phyloP scores from a whole-genome alignment of 1,139 yeast species.

The Taiozyma sp. region DNA sequence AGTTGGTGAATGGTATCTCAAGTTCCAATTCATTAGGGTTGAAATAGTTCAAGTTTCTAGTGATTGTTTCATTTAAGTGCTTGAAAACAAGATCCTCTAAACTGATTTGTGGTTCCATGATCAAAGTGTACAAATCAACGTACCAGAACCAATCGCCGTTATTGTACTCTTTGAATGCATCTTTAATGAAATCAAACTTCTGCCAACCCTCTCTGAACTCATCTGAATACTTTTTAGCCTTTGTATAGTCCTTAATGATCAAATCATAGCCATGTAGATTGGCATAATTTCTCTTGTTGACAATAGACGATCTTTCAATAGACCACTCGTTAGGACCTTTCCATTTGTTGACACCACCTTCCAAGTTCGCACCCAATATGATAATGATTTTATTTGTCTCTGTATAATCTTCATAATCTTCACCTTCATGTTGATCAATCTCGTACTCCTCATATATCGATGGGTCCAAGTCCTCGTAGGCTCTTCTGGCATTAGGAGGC shows the following conservation, averaged over 20 bases:
- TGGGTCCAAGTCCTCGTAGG: conserved; percentile 12
- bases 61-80: conserved; percentile 21
- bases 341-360: conserved; percentile 31
- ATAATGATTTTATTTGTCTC: conserved; percentile 27
- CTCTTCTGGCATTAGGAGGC: conserved; percentile 18
- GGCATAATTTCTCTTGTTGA: conserved; percentile 30
- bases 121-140: conserved; percentile 29
- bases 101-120: conserved; percentile 31
- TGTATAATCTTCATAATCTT: conserved; percentile 6
- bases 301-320: conserved; percentile 29
- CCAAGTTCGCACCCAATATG: conserved; percentile 29
- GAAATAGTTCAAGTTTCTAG: conserved; percentile 27
- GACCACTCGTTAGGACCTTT: conserved; percentile 32
- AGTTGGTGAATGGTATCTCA: conserved; percentile 18
- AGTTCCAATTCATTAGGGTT: conserved; percentile 26
- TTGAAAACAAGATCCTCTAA: conserved; percentile 28
- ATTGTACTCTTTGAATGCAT: conserved; percentile 25
- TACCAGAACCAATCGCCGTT: conserved; percentile 35
- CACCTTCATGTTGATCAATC: conserved; percentile 4
- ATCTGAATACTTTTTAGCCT: conserved; percentile 29
- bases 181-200: conserved; percentile 29
- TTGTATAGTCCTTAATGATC: conserved; percentile 28
- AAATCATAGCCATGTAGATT: conserved; percentile 31
- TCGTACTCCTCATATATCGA: conserved; percentile 10
- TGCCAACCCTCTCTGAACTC: conserved; percentile 35